Conservation (phyloP, 306 rosid species). For the Pterocarpus santalinus region DNA sequence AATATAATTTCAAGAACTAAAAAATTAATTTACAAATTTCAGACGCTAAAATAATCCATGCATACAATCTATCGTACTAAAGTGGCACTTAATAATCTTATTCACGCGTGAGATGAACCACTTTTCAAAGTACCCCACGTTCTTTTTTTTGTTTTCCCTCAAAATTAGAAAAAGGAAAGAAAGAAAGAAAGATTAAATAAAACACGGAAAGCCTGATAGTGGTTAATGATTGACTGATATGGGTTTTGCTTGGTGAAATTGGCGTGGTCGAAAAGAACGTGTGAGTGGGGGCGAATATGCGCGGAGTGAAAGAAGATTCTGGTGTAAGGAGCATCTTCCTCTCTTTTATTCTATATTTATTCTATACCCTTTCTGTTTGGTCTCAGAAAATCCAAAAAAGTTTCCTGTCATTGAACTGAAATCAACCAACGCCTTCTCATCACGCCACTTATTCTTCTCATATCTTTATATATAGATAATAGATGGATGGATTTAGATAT, state of each 20-base stretch:
- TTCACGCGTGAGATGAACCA: too few species aligned
- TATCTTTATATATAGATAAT: neutral
- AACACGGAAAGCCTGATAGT: neutral
- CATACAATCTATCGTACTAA: too few species aligned
- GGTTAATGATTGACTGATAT: neutral
- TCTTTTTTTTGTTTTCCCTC: too few species aligned
- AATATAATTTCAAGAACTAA: too few species aligned
- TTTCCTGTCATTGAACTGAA: constrained; percentile 39
- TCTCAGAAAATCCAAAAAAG: neutral
- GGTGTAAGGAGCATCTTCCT: constrained; percentile 60
- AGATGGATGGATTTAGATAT: too few species aligned
- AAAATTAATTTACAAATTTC: too few species aligned
- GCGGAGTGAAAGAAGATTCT: constrained; percentile 60
- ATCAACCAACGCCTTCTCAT: constrained; percentile 31
- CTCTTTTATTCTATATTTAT: constrained; percentile 50
- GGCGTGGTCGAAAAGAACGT: neutral
- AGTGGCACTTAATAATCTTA: too few species aligned
- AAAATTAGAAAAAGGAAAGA: too few species aligned
- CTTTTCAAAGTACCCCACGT: too few species aligned
- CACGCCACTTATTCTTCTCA: neutral
- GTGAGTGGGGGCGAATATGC: constrained; percentile 61
- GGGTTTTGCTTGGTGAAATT: neutral
- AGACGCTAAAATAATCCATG: too few species aligned
- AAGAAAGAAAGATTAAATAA: too few species aligned
- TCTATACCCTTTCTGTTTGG: constrained; percentile 45